Conservation (phyloP, 495 filamentous ascomycete species). For the Tetracladium marchalianum region DNA sequence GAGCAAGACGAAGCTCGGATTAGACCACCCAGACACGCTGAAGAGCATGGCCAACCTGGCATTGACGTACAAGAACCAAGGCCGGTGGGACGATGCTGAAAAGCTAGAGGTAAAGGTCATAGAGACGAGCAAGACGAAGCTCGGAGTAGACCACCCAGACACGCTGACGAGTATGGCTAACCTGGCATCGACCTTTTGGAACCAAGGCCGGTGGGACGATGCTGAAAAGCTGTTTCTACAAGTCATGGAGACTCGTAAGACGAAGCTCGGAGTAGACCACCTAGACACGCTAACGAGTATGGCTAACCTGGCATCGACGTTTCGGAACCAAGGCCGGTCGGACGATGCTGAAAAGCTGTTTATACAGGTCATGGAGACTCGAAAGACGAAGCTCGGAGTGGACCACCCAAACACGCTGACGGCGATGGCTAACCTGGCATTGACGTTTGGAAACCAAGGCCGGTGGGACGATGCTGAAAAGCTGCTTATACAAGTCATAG, state of each 20-base stretch:
- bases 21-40: slow-evolving; percentile 24
- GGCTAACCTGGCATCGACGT: slow-evolving; percentile 22
- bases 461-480: neutral
- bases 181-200: slow-evolving; percentile 14
- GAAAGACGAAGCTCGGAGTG: slow-evolving; percentile 17
- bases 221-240: slow-evolving; percentile 21
- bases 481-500: neutral
- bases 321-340: slow-evolving; percentile 18
- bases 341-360: slow-evolving; percentile 24
- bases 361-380: slow-evolving; percentile 11
- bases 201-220: slow-evolving; percentile 17
- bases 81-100: slow-evolving; percentile 25
- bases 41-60: slow-evolving; percentile 11
- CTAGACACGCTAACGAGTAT: slow-evolving; percentile 14
- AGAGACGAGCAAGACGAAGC: slow-evolving; percentile 8
- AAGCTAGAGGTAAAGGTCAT: slow-evolving; percentile 20
- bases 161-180: slow-evolving; percentile 22
- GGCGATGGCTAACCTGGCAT: slow-evolving; percentile 22
- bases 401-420: slow-evolving; percentile 26
- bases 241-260: slow-evolving; percentile 3
- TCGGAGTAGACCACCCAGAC: slow-evolving; percentile 15
- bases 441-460: too few species aligned
- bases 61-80: slow-evolving; percentile 15
- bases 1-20: slow-evolving; percentile 16
- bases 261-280: neutral